Conservation (phyloP, 192 early-diverging fungal species). For the Coemansia sp. region DNA sequence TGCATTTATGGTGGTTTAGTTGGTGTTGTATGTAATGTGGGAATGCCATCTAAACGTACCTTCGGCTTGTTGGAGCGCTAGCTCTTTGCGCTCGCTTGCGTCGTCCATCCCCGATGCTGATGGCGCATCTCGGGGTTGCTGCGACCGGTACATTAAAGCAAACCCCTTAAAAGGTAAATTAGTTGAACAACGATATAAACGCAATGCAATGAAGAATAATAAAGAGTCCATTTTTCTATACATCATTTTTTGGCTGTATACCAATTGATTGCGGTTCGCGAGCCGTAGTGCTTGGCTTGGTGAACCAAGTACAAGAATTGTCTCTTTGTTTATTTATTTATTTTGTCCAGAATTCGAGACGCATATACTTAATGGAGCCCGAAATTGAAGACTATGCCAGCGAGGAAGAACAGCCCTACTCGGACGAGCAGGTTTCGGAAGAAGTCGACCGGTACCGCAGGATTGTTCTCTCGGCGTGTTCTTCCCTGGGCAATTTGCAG, state of each 20-base stretch:
- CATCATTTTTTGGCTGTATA: too few relatives aligned
- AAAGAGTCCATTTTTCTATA: too few relatives aligned
- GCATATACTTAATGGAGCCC: neutral
- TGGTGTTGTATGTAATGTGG: neutral
- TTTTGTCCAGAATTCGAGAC: neutral
- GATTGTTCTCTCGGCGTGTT: conserved; percentile 71
- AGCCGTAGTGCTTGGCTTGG: too few relatives aligned
- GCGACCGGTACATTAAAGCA: conserved; percentile 22
- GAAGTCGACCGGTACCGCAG: conserved; percentile 41
- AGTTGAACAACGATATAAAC: too few relatives aligned
- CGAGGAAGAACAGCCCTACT: conserved; percentile 10
- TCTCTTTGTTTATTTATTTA: neutral
- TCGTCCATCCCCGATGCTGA: neutral
- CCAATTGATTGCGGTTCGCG: too few relatives aligned
- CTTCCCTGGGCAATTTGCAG: conserved; percentile 79
- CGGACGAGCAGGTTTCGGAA: conserved; percentile 32
- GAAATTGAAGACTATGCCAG: conserved; percentile 7
- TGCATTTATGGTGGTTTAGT: neutral
- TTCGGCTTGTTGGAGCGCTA: conserved; percentile 45
- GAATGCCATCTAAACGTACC: conserved; percentile 13
- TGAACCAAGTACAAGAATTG: neutral
- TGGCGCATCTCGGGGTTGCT: conserved; percentile 12
- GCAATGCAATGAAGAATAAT: too few relatives aligned
- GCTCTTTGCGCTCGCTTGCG: conserved; percentile 39
- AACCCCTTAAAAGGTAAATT: too few relatives aligned